These are phyloP conservation scores for Chaetomium olivaceum DNA, from an alignment of 2,329 filamentous ascomycete genomes.

Conservation along the genomic window DNA sequence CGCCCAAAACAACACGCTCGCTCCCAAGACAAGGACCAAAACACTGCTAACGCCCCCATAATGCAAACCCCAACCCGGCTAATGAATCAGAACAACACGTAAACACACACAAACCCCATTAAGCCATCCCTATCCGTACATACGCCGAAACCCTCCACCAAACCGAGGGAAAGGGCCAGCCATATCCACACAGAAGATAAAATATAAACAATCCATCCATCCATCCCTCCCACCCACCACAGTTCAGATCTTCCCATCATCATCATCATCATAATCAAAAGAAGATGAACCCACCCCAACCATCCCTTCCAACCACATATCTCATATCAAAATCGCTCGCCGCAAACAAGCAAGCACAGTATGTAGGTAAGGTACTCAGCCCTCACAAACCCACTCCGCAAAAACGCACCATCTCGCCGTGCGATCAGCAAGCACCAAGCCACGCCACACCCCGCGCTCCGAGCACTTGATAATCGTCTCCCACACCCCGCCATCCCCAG, in stretches of 20 bases:
- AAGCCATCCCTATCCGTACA: conserved; percentile 4
- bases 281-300: not conserved
- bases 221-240: not conserved
- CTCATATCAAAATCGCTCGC: not conserved
- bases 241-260: not conserved
- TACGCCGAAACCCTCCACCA: not conserved
- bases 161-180: conserved; percentile 6
- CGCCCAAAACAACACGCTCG: not conserved
- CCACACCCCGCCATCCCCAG: conserved; percentile 73
- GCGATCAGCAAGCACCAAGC: conserved; percentile 77
- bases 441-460: conserved; percentile 78
- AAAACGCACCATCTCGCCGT: conserved; percentile 91
- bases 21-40: not conserved
- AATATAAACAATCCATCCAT: not conserved
- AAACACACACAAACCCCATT: not conserved
- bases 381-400: conserved; percentile 73
- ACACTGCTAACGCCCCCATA: not conserved
- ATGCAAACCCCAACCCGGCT: not conserved
- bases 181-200: not conserved
- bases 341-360: not conserved
- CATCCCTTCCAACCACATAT: not conserved
- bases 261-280: not conserved
- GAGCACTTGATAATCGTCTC: conserved; percentile 91
- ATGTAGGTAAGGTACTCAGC: conserved; percentile 5
- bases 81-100: not conserved